Evolutionary conservation across 805 yeast species (phyloP).

Genomic region (Candida endomychidarum): DNA sequence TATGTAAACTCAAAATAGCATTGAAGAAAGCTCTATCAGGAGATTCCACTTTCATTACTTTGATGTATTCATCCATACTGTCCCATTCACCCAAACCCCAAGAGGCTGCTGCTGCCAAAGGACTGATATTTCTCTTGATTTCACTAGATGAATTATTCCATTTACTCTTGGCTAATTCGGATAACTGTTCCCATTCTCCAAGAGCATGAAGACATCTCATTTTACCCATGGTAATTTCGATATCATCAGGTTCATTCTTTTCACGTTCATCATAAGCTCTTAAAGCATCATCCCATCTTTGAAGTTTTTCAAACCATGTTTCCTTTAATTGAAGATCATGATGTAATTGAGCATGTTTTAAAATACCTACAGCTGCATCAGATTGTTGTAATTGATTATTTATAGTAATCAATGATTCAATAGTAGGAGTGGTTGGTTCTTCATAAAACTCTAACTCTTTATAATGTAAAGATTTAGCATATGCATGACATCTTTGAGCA

Average conservation of each 20-base stretch:
- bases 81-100: conserved; percentile 99
- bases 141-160: conserved; percentile 79
- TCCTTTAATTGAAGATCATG: conserved; percentile 91
- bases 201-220: conserved; percentile 97
- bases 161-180: conserved; percentile 79
- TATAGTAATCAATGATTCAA: conserved; percentile 87
- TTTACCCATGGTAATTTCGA: conserved; percentile 94
- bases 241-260: conserved; percentile 58
- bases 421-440: conserved; percentile 88
- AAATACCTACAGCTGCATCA: conserved; percentile 96
- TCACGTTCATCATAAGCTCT: conserved; percentile 84
- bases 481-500: conserved; percentile 95
- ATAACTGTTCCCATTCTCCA: conserved; percentile 97
- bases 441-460: conserved; percentile 93
- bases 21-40: conserved; percentile 95
- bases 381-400: conserved; percentile 94
- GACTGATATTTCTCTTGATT: conserved; percentile 81
- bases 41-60: conserved; percentile 86
- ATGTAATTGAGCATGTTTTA: conserved; percentile 90
- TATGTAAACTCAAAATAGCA: conserved; percentile 82
- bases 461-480: conserved; percentile 94
- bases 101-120: conserved; percentile 97
- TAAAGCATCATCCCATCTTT: conserved; percentile 97
- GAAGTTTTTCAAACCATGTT: conserved; percentile 96
- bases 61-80: conserved; percentile 85